Conservation (phyloP, 495 filamentous ascomycete species). For the Patellaria atrata region DNA sequence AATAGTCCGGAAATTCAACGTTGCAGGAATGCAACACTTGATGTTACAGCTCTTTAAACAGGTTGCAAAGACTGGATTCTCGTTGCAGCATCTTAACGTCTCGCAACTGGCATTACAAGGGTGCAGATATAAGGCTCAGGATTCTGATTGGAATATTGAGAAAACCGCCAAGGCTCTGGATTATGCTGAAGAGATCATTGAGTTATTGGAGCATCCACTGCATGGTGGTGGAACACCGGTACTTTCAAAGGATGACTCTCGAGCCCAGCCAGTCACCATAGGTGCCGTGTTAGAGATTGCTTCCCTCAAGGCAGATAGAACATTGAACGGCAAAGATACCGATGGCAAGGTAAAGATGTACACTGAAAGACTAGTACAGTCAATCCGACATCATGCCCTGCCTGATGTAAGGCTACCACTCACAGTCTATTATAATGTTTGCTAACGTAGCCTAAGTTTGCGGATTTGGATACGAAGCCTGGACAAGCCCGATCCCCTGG, state of each 20-base stretch:
- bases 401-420: too few species aligned
- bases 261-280: slow-evolving; percentile 22
- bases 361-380: too few species aligned
- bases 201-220: slow-evolving; percentile 22
- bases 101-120: slow-evolving; percentile 12
- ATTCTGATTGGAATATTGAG: slow-evolving; percentile 16
- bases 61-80: slow-evolving; percentile 21
- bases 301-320: slow-evolving; percentile 21
- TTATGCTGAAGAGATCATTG: slow-evolving; percentile 22
- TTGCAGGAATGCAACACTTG: slow-evolving; percentile 17
- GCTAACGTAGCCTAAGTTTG: too few species aligned
- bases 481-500: too few species aligned
- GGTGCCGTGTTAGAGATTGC: slow-evolving; percentile 25
- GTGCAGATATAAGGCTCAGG: slow-evolving; percentile 15
- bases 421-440: too few species aligned
- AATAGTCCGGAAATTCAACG: slow-evolving; percentile 19
- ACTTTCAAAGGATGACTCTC: too few species aligned
- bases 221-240: slow-evolving; percentile 21
- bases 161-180: slow-evolving; percentile 19
- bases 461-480: too few species aligned
- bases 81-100: slow-evolving; percentile 12
- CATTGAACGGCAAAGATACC: slow-evolving; percentile 20
- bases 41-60: slow-evolving; percentile 22
- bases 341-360: slow-evolving; percentile 28
- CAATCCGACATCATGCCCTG: too few species aligned